Evolutionary conservation across 495 filamentous ascomycete species (phyloP).

Genomic region (Xylaria flabelliformis): DNA sequence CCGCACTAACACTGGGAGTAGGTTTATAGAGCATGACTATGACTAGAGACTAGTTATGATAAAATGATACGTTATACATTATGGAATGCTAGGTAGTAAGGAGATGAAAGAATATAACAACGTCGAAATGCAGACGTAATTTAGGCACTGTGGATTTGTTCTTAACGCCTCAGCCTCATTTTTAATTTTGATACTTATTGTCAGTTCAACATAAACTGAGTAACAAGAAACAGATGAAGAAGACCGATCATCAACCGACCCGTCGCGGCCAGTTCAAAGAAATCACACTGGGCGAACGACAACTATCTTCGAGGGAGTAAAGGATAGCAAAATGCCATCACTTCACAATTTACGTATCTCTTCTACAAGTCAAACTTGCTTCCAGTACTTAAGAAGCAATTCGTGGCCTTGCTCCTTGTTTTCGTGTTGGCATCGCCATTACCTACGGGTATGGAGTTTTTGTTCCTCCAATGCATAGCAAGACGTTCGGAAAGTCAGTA

Average conservation of each 20-base stretch:
- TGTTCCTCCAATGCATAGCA: slow-evolving; percentile 65
- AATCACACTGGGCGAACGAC: not conserved
- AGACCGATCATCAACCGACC: not conserved
- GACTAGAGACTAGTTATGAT: not conserved
- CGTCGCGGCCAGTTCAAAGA: not conserved
- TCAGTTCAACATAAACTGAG: too few relatives aligned
- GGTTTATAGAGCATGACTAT: not conserved
- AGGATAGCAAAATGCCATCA: slow-evolving; percentile 4
- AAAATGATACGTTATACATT: not conserved
- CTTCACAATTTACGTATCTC: slow-evolving; percentile 10
- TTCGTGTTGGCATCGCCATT: slow-evolving; percentile 59
- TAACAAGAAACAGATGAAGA: not conserved
- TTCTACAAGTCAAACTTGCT: slow-evolving; percentile 11
- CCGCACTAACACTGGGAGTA: not conserved
- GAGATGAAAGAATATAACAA: not conserved
- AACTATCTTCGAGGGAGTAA: not conserved
- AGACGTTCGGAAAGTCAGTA: slow-evolving; percentile 61
- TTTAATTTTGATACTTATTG: not conserved
- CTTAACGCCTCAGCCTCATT: not conserved
- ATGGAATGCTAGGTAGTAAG: not conserved
- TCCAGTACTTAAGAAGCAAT: slow-evolving; percentile 50
- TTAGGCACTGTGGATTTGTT: too few relatives aligned
- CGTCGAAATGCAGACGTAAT: too few relatives aligned
- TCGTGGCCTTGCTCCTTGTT: slow-evolving; percentile 51
- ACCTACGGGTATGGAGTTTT: slow-evolving; percentile 56